Base-by-base conservation (phyloP, 1,284 basidiomycete species). In the Marasmius oreades region DNA sequence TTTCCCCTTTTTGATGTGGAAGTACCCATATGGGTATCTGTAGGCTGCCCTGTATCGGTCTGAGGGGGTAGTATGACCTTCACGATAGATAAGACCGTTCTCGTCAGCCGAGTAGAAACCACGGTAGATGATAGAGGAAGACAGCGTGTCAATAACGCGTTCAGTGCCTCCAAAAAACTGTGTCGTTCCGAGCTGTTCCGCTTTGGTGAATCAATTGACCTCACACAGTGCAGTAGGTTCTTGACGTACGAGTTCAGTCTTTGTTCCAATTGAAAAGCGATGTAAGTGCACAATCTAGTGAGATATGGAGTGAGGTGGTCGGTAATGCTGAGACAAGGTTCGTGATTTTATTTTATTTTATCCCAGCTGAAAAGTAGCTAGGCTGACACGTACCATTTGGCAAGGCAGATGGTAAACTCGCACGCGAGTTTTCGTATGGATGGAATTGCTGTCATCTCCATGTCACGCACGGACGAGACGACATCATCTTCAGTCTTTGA, bases 211-310 rank as follows among this genome's bases (percentile, higher is more conserved):
- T 31, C 2, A 51, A 24, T 36, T 16, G 4, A 36, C 42, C 55
- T 18, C 36, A 18, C n/a, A 18, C 23, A 23, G 11, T 2, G 36
- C 18, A 7, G 50, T 33, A 42, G 48, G 22, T 5, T 48, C n/a
- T 51, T 42, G 24, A 73, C 83, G 63, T 67, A 89, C 88, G 73
- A 51, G 10, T 74, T 67, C 28, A 69, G 69, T 16, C 72, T 69
- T 58, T 80, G 79, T 66, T 92, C 90, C 1, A 92, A 70, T 55
- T 84, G 87, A 62, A 76, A 81, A 1, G 76, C 69, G 14, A 91
- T 64, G 42, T 76, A 71, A 26, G 75, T 75, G 10, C 81, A 63
- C 12, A 91, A 56, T 44, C 71, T 77, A 14, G 79, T 67, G 0
- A 74, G 47, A 60, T 86, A 73, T 0, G 88, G 79, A 6, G 77